A percentile compares a stretch with the other conserved stretches of the same genome.
These are phyloP conservation scores for Diplodia scrobiculata DNA, from an alignment of 2,329 filamentous ascomycete genomes.

Conservation along the genomic window DNA sequence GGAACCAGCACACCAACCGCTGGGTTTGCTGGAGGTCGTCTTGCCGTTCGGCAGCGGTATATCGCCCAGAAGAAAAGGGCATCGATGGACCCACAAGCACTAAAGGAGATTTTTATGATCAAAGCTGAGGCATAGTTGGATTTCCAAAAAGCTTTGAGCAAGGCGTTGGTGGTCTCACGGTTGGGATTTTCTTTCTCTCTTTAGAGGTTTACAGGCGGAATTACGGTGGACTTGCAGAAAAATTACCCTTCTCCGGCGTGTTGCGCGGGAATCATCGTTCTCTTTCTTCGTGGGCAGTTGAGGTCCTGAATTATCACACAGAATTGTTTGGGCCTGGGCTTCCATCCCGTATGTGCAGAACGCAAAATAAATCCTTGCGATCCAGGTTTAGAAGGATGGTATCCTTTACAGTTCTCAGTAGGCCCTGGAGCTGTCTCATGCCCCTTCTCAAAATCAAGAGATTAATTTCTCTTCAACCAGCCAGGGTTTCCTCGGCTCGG, in stretches of 20 bases:
- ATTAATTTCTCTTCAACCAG: no score
- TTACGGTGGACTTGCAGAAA: neutral
- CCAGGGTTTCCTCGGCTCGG: no score
- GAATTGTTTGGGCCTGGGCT: no score
- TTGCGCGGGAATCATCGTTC: neutral
- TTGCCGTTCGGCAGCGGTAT: conserved; percentile 75
- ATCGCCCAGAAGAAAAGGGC: conserved; percentile 88
- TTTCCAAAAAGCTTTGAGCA: conserved; percentile 18
- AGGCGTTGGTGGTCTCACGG: conserved; percentile 27
- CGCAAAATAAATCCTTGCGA: no score
- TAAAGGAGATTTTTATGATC: conserved; percentile 83
- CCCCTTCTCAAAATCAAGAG: no score
- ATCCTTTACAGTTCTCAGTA: no score
- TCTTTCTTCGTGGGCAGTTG: neutral
- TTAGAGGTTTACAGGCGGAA: neutral
- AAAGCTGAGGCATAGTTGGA: conserved; percentile 47
- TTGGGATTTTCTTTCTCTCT: neutral
- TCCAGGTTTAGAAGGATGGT: no score
- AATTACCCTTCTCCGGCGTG: neutral
- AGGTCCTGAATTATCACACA: no score
- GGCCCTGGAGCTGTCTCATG: no score
- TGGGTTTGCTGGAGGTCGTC: conserved; percentile 58
- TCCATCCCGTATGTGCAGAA: no score
- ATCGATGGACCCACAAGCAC: conserved; percentile 74
- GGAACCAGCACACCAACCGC: conserved; percentile 49